phyloP scores from a whole-genome alignment of 352 stramenopile genomes.

The Phytophthora ohioensis region DNA sequence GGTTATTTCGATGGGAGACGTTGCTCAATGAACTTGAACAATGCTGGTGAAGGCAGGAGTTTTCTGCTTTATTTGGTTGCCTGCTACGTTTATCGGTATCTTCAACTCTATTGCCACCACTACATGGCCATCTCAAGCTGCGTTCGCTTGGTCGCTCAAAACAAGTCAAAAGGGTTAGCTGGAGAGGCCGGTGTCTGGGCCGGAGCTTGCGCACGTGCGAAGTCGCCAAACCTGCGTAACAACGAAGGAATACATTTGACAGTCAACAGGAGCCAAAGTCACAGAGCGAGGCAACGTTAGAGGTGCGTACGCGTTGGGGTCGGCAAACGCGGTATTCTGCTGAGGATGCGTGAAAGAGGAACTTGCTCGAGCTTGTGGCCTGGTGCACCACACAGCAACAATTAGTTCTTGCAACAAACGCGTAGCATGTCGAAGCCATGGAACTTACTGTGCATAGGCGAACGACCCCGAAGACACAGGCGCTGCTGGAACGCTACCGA shows the following conservation, averaged over 20 bases:
- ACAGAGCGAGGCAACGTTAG: neutral
- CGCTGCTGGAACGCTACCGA: conserved; percentile 25
- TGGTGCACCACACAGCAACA: conserved; percentile 14
- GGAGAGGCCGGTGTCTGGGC: conserved; percentile 42
- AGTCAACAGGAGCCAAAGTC: conserved; percentile 12
- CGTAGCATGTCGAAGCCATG: neutral
- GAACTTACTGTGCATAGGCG: conserved; percentile 44
- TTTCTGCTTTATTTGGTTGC: conserved; percentile 5
- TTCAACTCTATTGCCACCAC: conserved; percentile 43
- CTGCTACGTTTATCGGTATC: conserved; percentile 27
- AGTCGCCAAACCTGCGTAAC: conserved; percentile 58
- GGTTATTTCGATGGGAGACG: neutral
- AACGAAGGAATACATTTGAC: conserved; percentile 8
- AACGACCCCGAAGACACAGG: conserved; percentile 48
- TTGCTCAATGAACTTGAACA: neutral
- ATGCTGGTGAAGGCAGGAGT: neutral
- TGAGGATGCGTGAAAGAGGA: conserved; percentile 51
- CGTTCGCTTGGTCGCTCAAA: conserved; percentile 52
- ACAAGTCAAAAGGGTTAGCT: conserved; percentile 88
- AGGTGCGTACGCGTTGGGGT: conserved; percentile 56
- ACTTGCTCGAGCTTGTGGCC: conserved; percentile 27
- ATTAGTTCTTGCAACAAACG: conserved; percentile 13
- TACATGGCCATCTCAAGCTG: conserved; percentile 24
- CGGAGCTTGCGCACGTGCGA: conserved; percentile 49
- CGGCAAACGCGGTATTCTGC: conserved; percentile 46